Conservation (phyloP, 2,329 filamentous ascomycete species). For the Rhinocladiella mackenziei region DNA sequence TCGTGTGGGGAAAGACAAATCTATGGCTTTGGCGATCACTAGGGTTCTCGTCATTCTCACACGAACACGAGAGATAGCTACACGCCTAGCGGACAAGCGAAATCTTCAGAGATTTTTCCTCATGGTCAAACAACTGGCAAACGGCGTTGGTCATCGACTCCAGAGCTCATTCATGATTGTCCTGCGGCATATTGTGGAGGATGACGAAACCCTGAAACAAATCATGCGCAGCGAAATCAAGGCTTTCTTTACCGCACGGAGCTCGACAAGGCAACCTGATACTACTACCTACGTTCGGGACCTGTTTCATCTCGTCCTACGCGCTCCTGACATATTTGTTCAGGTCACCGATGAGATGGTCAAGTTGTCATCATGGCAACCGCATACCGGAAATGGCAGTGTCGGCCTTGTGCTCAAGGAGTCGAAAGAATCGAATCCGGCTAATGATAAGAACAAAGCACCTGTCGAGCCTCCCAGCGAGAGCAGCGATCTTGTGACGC, state of each 20-base stretch:
- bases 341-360: conserved; percentile 82
- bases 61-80: conserved; percentile 69
- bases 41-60: conserved; percentile 86
- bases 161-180: conserved; percentile 72
- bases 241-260: conserved; percentile 63
- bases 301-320: conserved; percentile 73
- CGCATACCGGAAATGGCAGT: conserved; percentile 10
- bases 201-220: conserved; percentile 83
- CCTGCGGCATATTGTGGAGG: conserved; percentile 87
- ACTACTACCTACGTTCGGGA: conserved; percentile 69
- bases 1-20: conserved; percentile 80
- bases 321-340: conserved; percentile 80
- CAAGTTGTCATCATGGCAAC: conserved; percentile 50
- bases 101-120: conserved; percentile 88
- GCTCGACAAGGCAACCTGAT: conserved; percentile 56
- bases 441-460: conserved; percentile 35
- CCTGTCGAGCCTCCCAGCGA: conserved; percentile 2
- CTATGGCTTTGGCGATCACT: conserved; percentile 75
- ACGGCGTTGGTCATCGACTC: conserved; percentile 70
- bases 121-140: conserved; percentile 89
- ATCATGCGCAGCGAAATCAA: conserved; percentile 89
- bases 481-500: conserved; percentile 3
- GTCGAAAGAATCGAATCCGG: conserved; percentile 38
- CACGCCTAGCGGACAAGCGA: conserved; percentile 75
- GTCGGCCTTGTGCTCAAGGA: conserved; percentile 35